Base-by-base conservation (phyloP, 768 basidiomycete genomes). In the Mycena floridula region DNA sequence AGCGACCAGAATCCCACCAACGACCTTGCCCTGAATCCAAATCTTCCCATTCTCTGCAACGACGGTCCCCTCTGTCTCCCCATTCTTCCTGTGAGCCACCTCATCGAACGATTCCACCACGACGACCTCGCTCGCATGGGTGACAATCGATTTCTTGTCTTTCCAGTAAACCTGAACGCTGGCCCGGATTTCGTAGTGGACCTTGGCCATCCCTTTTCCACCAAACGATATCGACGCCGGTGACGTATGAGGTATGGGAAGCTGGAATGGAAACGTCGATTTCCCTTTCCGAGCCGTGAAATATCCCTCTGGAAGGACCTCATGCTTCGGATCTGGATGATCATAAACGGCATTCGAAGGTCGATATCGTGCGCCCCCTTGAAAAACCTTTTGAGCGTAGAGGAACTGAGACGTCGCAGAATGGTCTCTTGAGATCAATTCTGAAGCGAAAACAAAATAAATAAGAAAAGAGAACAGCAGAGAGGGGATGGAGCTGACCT, bases 311-410 rank as follows among this genome's bases (percentile, higher is more conserved):
- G 87, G 87, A 3, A 91, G 61, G 0, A 71, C 72, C 1, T 77
- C 72, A 46, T 81, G 77, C 1, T 74, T 82, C 13, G 77, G 70
- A 4, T 65, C 56, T 2, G 81, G 74, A 57, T 82, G 72, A 1
- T 78, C 70, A 44, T 82, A 71, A 0, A 92, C 87, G 2, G 89
- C 85, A 57, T 91, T 91, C 9, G 89, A 90, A 7, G 87, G 86
- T 0, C 89, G 89, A 6, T 90, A 67, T 15, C 80, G 81, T 3
- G 84, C 85, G n/a, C n/a, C n/a, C 2, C 88, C 89, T 62, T 91
- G 89, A 56, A 89, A 92, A 5, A 87, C 58, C 25, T 85, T 73
- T 23, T 77, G 72, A 45, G 70, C 76, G 50, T 85, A 83, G 24
- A 89, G 59, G 54, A 90, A 91, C 0, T 80, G 83, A 22, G 82